Evolutionary conservation across 2,329 filamentous ascomycete species (phyloP), one percentile per base, ranked within the genome.

Genomic region (Sclerotinia borealis): DNA sequence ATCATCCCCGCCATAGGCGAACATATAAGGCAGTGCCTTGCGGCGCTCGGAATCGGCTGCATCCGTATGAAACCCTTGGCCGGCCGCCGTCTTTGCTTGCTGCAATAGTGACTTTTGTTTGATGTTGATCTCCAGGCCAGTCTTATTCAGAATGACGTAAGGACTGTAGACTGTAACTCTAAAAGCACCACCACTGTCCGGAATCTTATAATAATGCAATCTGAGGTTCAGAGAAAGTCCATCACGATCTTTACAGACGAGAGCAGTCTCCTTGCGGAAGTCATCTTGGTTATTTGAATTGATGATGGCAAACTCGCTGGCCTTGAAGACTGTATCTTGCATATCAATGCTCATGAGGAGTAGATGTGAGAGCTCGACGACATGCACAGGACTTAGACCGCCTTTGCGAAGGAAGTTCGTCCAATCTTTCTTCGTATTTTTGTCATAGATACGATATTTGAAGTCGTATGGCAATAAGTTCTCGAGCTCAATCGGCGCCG

Each of bases 391-490:
- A 74, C 95, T 99, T 63, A 98, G 89, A 17, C 96, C 96, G 31
- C 96, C 95, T 76, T 97, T 98, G 63, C 95, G 87, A 52, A 99
- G 79, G 78, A 99, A 99, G 75, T 99, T 99, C 5, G 92, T 96
- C 95, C 95, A 99, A 75, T 99, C 95, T 75, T 96, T 96, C 80
- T 93, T 96, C 0, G 93, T 97, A 75, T 96, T 96, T 79, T 96
- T 97, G 79, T 99, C 95, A 73, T 98, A 99, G 62, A 99, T 98
- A 62, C 93, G 87, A 76, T 99, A 99, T 77, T 99, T 98, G 85
- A 99, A 99, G 76, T 99, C 95, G 73, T 95, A 98, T 0, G 95
- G 95, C 43, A 99, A 79, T 49, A 99, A 79, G 69, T 99, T 99
- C 75, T 99, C 93, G 5, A 99, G 83, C 56, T 96, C 93, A 17